Evolutionary conservation across 305 asterid species (phyloP).

Genomic region (Salvia sclarea): DNA sequence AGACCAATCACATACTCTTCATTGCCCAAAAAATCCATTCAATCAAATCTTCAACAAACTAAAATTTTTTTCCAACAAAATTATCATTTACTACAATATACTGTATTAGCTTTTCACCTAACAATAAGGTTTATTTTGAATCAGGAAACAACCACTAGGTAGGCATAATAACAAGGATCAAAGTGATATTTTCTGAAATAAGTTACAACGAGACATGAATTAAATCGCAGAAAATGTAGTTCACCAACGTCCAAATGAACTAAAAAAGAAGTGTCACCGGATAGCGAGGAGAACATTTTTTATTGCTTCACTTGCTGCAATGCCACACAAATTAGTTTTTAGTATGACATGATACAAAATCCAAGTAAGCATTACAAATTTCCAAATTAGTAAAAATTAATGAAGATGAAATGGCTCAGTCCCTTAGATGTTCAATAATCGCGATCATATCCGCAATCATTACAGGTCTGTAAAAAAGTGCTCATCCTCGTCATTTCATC

Average conservation of each 20-base stretch:
- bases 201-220: no score
- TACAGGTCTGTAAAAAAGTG: conserved; percentile 50
- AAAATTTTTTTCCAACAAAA: no score
- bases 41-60: not conserved
- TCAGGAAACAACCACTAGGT: no score
- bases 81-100: no score
- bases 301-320: not conserved
- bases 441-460: conserved; percentile 58
- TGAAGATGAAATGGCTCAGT: conserved; percentile 36
- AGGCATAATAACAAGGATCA: no score
- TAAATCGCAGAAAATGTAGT: not conserved
- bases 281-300: conserved; percentile 5
- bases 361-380: not conserved
- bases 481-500: conserved; percentile 36
- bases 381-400: no score
- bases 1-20: conserved; percentile 53
- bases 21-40: conserved; percentile 12
- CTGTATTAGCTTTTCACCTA: no score
- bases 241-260: conserved; percentile 16
- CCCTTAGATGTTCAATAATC: conserved; percentile 49
- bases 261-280: not conserved
- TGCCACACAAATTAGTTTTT: not conserved
- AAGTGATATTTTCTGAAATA: no score
- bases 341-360: not conserved
- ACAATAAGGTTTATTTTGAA: no score